phyloP scores from a whole-genome alignment of 768 basidiomycete species.

The Mycena vulgaris region DNA sequence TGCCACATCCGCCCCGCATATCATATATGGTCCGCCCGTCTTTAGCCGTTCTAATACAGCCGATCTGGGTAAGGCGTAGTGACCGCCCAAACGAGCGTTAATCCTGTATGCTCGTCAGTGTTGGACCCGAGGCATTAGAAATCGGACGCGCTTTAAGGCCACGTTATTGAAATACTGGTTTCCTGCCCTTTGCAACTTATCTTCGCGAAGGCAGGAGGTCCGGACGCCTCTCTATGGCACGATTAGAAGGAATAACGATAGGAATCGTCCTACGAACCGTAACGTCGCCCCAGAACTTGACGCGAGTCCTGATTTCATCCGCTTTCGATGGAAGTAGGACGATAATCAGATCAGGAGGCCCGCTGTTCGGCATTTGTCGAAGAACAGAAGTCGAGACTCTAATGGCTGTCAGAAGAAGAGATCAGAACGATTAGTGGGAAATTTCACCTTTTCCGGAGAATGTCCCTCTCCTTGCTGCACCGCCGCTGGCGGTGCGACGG shows the following conservation, averaged over 20 bases:
- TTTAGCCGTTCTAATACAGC: too few relatives aligned
- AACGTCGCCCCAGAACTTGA: constrained; percentile 74
- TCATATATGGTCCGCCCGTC: constrained; percentile 61
- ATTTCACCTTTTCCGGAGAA: constrained; percentile 4
- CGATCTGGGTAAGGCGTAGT: constrained; percentile 59
- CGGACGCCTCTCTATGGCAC: constrained; percentile 22
- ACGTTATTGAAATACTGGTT: constrained; percentile 73
- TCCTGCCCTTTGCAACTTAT: constrained; percentile 51
- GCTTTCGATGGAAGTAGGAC: constrained; percentile 68
- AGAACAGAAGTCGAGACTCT: constrained; percentile 12
- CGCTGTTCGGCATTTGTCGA: not conserved
- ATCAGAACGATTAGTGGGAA: not conserved
- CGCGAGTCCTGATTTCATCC: constrained; percentile 56
- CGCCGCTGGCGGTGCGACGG: not conserved
- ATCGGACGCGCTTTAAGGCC: constrained; percentile 68
- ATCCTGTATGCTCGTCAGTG: constrained; percentile 51
- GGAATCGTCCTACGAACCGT: constrained; percentile 41
- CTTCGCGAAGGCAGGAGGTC: constrained; percentile 58
- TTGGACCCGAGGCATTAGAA: constrained; percentile 49
- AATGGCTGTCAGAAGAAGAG: not conserved
- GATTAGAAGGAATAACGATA: not conserved
- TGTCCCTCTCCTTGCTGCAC: not conserved
- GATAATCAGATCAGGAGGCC: constrained; percentile 55
- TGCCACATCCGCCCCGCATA: constrained; percentile 71
- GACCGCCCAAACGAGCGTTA: constrained; percentile 70